phyloP scores from a whole-genome alignment of 2,329 filamentous ascomycete species.

The Colletotrichum sp. region DNA sequence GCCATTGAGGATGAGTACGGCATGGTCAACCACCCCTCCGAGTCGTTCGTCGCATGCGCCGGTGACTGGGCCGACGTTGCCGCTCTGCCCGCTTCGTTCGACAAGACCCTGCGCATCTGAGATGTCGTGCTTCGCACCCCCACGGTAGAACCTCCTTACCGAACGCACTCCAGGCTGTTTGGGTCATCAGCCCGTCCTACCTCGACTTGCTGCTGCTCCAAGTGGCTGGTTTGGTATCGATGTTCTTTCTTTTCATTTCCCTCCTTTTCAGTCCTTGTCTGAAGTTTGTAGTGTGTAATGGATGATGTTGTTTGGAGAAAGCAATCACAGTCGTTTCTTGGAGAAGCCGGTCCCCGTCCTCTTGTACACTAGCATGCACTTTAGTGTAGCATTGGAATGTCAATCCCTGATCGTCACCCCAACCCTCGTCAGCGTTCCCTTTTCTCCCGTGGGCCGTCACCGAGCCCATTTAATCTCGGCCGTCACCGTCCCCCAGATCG shows the following conservation, averaged over 20 bases:
- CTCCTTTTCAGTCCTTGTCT: not conserved
- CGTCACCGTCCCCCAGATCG: not conserved
- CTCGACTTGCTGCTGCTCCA: not conserved
- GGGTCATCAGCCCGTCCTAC: not conserved
- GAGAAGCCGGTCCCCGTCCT: not conserved
- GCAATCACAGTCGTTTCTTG: not conserved
- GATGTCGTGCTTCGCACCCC: not conserved
- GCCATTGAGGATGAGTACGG: not conserved
- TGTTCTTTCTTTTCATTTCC: not conserved
- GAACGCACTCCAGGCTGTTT: not conserved
- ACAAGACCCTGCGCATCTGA: not conserved
- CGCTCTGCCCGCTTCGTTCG: not conserved
- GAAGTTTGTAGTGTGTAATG: not conserved
- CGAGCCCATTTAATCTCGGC: not conserved
- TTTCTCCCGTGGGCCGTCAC: not conserved
- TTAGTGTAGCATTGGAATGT: not conserved
- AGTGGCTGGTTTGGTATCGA: not conserved
- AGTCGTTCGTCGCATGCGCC: not conserved
- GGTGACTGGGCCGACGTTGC: conserved; percentile 11
- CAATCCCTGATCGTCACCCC: not conserved
- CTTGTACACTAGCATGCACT: not conserved
- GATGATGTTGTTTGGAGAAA: not conserved
- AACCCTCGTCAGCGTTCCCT: not conserved
- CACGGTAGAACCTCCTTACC: not conserved
- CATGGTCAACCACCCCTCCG: conserved; percentile 11